phyloP scores from a whole-genome alignment of 2,329 filamentous ascomycete genomes.

The Microcyclosporella mali region DNA sequence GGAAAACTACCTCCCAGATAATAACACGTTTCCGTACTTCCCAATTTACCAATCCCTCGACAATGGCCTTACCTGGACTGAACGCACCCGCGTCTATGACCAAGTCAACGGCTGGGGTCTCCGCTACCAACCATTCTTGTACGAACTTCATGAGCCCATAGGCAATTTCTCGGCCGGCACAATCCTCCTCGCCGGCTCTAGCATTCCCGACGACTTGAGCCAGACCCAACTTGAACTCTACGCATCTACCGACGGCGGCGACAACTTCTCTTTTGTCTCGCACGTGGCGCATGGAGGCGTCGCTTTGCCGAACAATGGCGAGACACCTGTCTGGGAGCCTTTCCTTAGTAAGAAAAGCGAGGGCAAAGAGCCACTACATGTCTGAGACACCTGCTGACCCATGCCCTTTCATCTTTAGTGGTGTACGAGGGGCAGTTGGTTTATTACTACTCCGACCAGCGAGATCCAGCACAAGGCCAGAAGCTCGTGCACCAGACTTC shows the following conservation, averaged over 20 bases:
- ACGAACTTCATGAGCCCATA: slow-evolving; percentile 54
- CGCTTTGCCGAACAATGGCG: slow-evolving; percentile 34
- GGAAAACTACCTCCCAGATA: slow-evolving; percentile 49
- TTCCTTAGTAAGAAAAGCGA: too few species aligned
- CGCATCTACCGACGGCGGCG: slow-evolving; percentile 54
- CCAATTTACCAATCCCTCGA: slow-evolving; percentile 45
- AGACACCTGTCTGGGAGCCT: slow-evolving; percentile 59
- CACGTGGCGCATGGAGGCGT: slow-evolving; percentile 58
- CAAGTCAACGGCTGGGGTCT: slow-evolving; percentile 59
- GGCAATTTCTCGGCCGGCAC: slow-evolving; percentile 57
- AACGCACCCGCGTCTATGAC: slow-evolving; percentile 58
- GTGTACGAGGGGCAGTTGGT: slow-evolving; percentile 56
- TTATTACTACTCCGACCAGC: slow-evolving; percentile 66
- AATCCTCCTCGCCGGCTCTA: slow-evolving; percentile 56
- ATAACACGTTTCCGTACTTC: slow-evolving; percentile 37
- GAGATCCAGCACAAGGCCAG: slow-evolving; percentile 59
- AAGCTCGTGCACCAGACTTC: slow-evolving; percentile 61
- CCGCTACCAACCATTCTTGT: slow-evolving; percentile 64
- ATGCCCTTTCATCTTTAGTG: too few species aligned
- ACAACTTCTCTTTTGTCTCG: slow-evolving; percentile 61
- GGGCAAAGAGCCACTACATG: too few species aligned
- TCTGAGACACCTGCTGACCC: too few species aligned
- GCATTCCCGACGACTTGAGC: slow-evolving; percentile 54
- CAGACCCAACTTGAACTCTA: slow-evolving; percentile 65
- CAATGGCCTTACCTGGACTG: slow-evolving; percentile 51